Evolutionary conservation across 495 filamentous ascomycete genomes (phyloP), one percentile per base, ranked within the genome.

Genomic region (Lasiosphaeria ovina): DNA sequence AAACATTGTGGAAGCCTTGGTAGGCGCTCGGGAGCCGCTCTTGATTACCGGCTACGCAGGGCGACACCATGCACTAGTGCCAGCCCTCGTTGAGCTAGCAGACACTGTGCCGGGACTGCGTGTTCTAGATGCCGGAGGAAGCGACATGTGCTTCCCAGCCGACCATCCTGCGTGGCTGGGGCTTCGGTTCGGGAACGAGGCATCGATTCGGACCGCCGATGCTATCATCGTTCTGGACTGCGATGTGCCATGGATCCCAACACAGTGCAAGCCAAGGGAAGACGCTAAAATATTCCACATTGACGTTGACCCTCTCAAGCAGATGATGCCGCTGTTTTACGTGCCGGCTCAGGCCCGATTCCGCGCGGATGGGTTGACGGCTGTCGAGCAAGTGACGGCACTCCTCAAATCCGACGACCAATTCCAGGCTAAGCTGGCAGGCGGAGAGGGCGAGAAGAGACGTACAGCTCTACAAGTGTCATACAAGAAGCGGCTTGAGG

Each of bases 111-210:
- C 87, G 66, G 91, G 91, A 0, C 71, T 97, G 49, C 79, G 92
- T 11, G 91, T 98, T 16, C 74, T 98, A 34, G 93, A 98, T 71
- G 92, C 91, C 1, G 90, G 90, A 32, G 93, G 92, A 38, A 89
- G 89, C 68, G 93, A 98, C 70, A 94, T 98, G 93, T 95, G 90
- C 68, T 97, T 97, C 75, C 93, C 93, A 3, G 88, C 87, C 2
- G 80, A 93, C 54, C 92, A 97, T 61, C 76, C 78, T 14, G 78
- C 65, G 1, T 84, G 86, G 80, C 71, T 97, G 33, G 91, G 93
- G 3, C 69, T 95, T 63, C 79, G 85, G 61, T 97, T 86, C 63
- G 91, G 92, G 10, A 77, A 85, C 3, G 90, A 96, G 45, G 86
- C 90, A 14, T 75, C 78, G 6, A 89, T 97, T 63, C 79, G 77